Evolutionary conservation across 164 flowering plant species (phyloP), one percentile per base, ranked within the genome.

Genomic region (Houttuynia cordata): DNA sequence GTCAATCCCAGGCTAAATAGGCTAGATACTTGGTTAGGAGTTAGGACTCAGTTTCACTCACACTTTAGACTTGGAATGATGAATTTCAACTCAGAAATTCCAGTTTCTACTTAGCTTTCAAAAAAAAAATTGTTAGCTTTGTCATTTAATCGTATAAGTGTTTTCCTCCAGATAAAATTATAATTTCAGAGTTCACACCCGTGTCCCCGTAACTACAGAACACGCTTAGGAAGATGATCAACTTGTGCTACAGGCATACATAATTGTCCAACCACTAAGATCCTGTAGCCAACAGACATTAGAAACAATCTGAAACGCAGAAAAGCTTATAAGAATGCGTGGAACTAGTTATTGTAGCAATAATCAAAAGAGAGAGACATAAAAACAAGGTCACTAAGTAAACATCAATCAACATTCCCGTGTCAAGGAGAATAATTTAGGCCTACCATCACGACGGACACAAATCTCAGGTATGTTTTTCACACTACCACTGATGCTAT

Each of bases 381-480:
- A 7, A 45, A 45, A 3, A 45, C 34, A 6, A 23, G 23, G 17
- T n/a, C 24, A 23, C 12, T 23, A 47, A 34, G 20, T 25, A 25
- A 24, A 10, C 20, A 61, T 41, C 50, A n/a, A 41, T 25, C 20
- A 39, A 57, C 45, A 50, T 4, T 22, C 14, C 13, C n/a, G 1
- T 42, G 20, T 18, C 37, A 40, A 62, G 23, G 34, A 55, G 24
- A 56, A 56, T 10, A 30, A 37, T 17, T 19, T 57, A 1, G 39
- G 21, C 81, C 57, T 86, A 90, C 98, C 98, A 76, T 90, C 91
- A 62, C 78, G 79, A 10, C 97, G 88, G 22, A 93, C 82, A 75
- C 98, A 87, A 42, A 93, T 83, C 76, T 93, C 98, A 2, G 98
- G 90, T 25, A 93, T 66, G 66, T 74, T 84, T 71, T 81, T 88